A percentile compares a stretch with the other conserved stretches of the same genome.
These are phyloP conservation scores for Pseudocohnilembus persalinus DNA, from an alignment of 169 alveolate species.

Conservation along the genomic window DNA sequence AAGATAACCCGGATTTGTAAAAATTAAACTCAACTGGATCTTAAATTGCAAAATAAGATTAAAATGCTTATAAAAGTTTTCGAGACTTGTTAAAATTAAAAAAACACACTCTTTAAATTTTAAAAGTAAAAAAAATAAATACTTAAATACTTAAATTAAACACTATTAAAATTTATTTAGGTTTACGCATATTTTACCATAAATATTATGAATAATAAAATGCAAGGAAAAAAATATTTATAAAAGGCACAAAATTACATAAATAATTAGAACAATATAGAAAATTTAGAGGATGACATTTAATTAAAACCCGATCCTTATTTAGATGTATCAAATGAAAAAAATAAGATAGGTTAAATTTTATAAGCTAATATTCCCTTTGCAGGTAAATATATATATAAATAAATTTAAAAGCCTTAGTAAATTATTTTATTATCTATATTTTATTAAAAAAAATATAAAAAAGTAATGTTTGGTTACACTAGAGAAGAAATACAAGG, in stretches of 20 bases:
- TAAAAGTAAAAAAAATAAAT: not conserved
- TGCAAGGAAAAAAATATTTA: not conserved
- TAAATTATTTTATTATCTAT: too few relatives aligned
- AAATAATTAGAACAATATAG: not conserved
- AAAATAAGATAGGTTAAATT: not conserved
- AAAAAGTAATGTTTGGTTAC: not conserved
- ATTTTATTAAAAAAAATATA: too few relatives aligned
- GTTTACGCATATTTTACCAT: not conserved
- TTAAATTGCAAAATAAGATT: not conserved
- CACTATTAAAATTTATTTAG: not conserved
- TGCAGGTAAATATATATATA: too few relatives aligned
- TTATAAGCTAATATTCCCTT: not conserved
- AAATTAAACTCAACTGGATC: slow-evolving; percentile 22
- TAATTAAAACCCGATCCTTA: not conserved
- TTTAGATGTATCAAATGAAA: not conserved
- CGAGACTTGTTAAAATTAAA: slow-evolving; percentile 8
- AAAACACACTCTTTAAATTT: not conserved
- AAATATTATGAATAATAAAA: not conserved
- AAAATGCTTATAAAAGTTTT: slow-evolving; percentile 1
- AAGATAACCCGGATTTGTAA: slow-evolving; percentile 33
- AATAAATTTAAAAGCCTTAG: too few relatives aligned
- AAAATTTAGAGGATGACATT: not conserved
- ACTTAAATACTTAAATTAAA: too few relatives aligned
- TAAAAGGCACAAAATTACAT: not conserved
- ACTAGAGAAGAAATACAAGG: not conserved